These are phyloP conservation scores for Mitragyna speciosa DNA, from an alignment of 257 asterid genomes.

Conservation along the genomic window DNA sequence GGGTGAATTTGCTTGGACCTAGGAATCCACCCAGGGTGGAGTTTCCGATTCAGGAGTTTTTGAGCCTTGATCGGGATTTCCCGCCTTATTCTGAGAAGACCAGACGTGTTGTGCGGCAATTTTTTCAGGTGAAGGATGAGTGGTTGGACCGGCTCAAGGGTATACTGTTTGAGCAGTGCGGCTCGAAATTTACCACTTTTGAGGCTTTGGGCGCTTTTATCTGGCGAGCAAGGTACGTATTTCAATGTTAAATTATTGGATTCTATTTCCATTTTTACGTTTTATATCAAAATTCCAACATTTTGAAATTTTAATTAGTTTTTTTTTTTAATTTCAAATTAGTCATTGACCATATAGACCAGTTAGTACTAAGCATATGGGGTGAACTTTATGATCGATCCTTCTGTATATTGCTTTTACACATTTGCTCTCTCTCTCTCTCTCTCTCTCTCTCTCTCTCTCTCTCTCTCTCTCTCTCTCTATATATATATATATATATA, in stretches of 20 bases:
- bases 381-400: too few relatives aligned
- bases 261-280: neutral
- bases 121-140: constrained; percentile 49
- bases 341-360: too few relatives aligned
- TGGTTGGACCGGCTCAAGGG: constrained; percentile 61
- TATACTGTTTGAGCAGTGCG: constrained; percentile 41
- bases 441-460: too few relatives aligned
- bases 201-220: constrained; percentile 80
- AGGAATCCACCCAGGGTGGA: constrained; percentile 47
- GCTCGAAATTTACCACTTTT: constrained; percentile 63
- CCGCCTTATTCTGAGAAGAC: constrained; percentile 44
- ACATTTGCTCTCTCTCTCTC: too few relatives aligned
- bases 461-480: too few relatives aligned
- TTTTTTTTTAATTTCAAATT: neutral
- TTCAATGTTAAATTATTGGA: neutral
- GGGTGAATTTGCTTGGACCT: constrained; percentile 62
- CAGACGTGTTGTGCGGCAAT: constrained; percentile 43
- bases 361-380: too few relatives aligned
- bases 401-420: too few relatives aligned
- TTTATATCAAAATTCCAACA: neutral
- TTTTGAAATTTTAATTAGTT: neutral
- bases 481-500: too few relatives aligned
- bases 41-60: constrained; percentile 48
- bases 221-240: constrained; percentile 71
- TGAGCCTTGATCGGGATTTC: constrained; percentile 46